Conservation (phyloP, 371 early-diverging fungal genomes). For the Batrachochytrium dendrobatidis region DNA sequence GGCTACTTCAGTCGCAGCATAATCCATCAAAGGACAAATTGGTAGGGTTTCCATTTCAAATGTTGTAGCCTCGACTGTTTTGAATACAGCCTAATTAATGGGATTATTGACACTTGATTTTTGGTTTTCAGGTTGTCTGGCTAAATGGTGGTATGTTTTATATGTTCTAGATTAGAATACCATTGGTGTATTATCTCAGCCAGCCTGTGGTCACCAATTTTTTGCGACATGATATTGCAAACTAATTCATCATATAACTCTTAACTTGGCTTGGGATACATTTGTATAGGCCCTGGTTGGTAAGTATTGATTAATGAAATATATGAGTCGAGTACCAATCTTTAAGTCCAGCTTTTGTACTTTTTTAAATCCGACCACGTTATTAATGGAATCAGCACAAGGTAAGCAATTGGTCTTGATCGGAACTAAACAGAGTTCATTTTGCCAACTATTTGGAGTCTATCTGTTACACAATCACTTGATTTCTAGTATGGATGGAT, state of each 20-base stretch:
- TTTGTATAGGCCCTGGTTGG: constrained; percentile 55
- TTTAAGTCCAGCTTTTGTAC: neutral
- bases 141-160: constrained; percentile 69
- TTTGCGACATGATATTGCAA: too few species aligned
- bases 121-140: constrained; percentile 64
- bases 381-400: constrained; percentile 24
- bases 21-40: constrained; percentile 24
- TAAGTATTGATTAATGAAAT: constrained; percentile 10
- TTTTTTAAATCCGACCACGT: constrained; percentile 23
- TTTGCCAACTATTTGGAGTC: constrained; percentile 9
- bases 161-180: too few species aligned
- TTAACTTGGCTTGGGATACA: too few species aligned
- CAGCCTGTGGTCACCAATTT: too few species aligned
- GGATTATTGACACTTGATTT: too few species aligned
- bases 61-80: neutral
- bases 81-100: constrained; percentile 6
- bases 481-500: constrained; percentile 74
- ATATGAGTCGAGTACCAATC: neutral
- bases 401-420: neutral
- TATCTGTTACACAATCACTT: too few species aligned
- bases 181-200: too few species aligned
- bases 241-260: too few species aligned
- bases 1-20: constrained; percentile 27
- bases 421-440: neutral
- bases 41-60: constrained; percentile 12